phyloP scores from a whole-genome alignment of 2,329 filamentous ascomycete genomes.

The Colletotrichum magnum region DNA sequence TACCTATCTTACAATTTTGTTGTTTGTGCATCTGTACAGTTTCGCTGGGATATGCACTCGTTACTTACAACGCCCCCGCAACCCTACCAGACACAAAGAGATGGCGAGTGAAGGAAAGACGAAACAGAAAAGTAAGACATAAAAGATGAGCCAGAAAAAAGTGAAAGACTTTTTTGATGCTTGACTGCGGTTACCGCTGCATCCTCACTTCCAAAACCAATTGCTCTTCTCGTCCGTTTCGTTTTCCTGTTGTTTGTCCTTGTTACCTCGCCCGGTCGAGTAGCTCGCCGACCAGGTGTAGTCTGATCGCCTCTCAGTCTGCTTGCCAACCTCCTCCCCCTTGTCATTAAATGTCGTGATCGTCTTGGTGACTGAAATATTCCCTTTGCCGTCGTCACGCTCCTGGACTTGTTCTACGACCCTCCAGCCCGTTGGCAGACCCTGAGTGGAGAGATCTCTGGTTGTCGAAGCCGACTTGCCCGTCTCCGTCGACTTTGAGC shows the following conservation, averaged over 20 bases:
- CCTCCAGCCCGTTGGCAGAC: conserved; percentile 35
- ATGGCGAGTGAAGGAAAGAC: background rate
- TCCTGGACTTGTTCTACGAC: conserved; percentile 38
- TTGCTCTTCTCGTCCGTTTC: conserved; percentile 30
- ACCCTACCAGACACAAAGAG: background rate
- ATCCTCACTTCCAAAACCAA: conserved; percentile 40
- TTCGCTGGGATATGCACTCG: conserved; percentile 15
- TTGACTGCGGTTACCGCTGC: background rate
- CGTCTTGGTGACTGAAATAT: conserved; percentile 36
- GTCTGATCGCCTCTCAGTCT: conserved; percentile 36
- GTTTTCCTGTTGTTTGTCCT: conserved; percentile 13
- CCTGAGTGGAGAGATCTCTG: conserved; percentile 22
- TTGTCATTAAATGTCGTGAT: conserved; percentile 39
- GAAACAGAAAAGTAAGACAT: background rate
- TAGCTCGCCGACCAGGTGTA: conserved; percentile 38
- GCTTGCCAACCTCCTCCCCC: conserved; percentile 38
- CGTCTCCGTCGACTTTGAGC: conserved; percentile 20
- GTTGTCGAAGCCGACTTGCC: conserved; percentile 21
- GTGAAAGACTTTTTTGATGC: background rate
- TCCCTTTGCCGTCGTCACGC: conserved; percentile 38
- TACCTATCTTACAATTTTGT: conserved; percentile 1
- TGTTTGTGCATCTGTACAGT: background rate
- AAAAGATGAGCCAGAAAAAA: background rate
- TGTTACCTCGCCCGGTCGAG: conserved; percentile 20
- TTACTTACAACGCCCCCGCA: conserved; percentile 15